Conservation (phyloP, 352 stramenopile species). For the Globisporangium sylvaticum region DNA sequence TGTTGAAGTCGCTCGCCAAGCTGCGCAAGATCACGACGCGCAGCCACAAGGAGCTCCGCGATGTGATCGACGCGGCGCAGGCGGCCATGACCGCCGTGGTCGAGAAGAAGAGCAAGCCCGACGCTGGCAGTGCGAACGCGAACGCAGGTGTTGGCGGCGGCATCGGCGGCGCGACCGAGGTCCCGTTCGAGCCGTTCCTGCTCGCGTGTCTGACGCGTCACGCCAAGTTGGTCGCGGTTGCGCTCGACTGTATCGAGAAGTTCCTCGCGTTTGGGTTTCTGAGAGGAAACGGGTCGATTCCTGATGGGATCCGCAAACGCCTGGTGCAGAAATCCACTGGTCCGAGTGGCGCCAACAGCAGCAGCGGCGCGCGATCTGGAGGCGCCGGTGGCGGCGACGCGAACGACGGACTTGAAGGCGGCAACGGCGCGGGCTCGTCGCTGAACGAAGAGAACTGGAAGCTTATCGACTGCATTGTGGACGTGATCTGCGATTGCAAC, state of each 20-base stretch:
- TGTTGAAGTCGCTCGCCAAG: conserved; percentile 73
- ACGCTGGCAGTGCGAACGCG: neutral
- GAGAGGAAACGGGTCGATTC: conserved; percentile 53
- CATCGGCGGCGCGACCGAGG: conserved; percentile 32
- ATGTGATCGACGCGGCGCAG: conserved; percentile 57
- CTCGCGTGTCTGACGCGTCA: conserved; percentile 70
- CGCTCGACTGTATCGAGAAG: conserved; percentile 89
- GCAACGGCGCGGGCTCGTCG: conserved; percentile 13
- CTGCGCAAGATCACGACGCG: conserved; percentile 71
- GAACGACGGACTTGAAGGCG: conserved; percentile 17
- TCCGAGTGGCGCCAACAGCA: conserved; percentile 14
- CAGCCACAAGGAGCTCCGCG: conserved; percentile 71
- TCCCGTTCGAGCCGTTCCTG: conserved; percentile 74
- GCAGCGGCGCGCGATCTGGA: conserved; percentile 4
- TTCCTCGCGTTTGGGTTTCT: conserved; percentile 88
- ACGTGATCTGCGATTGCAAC: conserved; percentile 89
- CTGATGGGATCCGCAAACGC: conserved; percentile 55
- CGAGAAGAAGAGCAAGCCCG: conserved; percentile 26
- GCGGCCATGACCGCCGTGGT: conserved; percentile 34
- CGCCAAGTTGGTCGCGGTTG: conserved; percentile 70
- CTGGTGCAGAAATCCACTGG: conserved; percentile 49
- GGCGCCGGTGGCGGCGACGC: conserved; percentile 14
- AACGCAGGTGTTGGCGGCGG: conserved; percentile 15
- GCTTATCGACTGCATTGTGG: conserved; percentile 86
- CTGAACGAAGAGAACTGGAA: conserved; percentile 57